Percentiles rank a stretch among this genome's conserved stretches.
phyloP scores from a whole-genome alignment of 495 filamentous ascomycete species.

The Aspergillus indologenus region DNA sequence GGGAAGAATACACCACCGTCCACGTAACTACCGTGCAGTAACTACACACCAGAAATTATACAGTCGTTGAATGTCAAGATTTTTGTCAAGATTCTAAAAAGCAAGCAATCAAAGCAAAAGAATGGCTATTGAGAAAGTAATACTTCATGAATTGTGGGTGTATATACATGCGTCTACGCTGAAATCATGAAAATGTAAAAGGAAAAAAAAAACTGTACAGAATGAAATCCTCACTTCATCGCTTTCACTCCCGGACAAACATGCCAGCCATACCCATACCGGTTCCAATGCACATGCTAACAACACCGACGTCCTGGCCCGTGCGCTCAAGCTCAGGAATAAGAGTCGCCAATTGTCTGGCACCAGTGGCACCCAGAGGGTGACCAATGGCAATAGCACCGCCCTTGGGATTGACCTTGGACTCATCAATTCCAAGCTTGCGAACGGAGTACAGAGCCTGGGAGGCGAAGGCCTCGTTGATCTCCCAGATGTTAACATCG shows the following conservation, averaged over 20 bases:
- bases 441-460: slow-evolving; percentile 80
- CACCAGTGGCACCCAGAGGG: slow-evolving; percentile 88
- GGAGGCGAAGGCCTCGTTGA: slow-evolving; percentile 93
- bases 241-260: slow-evolving; percentile 72
- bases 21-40: not conserved
- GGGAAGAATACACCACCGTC: not conserved
- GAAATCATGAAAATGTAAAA: slow-evolving; percentile 17
- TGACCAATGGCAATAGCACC: slow-evolving; percentile 93
- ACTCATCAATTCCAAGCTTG: slow-evolving; percentile 65
- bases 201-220: slow-evolving; percentile 12
- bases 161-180: slow-evolving; percentile 20
- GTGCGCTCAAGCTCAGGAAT: slow-evolving; percentile 65
- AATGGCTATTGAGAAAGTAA: not conserved
- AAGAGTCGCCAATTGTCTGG: slow-evolving; percentile 73
- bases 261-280: slow-evolving; percentile 90
- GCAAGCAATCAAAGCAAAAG: too few species aligned
- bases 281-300: slow-evolving; percentile 88
- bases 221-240: not conserved
- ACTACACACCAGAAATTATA: not conserved
- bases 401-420: slow-evolving; percentile 83
- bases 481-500: slow-evolving; percentile 88
- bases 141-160: slow-evolving; percentile 6
- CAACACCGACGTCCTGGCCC: slow-evolving; percentile 64
- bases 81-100: too few species aligned
- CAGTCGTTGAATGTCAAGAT: slow-evolving; percentile 3